Percentiles rank a stretch among this genome's conserved stretches.
Conservation (phyloP, 2,329 filamentous ascomycete genomes). For the Aspergillus tamarii region DNA sequence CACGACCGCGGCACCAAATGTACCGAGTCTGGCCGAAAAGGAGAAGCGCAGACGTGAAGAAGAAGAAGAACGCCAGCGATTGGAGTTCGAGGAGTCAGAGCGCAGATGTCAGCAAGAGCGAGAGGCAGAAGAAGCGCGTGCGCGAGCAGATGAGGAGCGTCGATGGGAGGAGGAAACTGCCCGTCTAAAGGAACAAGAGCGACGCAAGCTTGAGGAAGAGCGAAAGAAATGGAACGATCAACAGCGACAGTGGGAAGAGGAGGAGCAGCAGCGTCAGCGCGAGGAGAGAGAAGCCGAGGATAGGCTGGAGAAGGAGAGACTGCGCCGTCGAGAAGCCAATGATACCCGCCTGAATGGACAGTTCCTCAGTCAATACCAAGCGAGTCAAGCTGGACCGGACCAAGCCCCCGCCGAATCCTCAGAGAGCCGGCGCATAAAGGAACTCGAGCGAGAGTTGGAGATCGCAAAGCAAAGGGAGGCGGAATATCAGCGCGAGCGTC, state of each 20-base stretch:
- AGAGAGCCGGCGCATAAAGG: constrained; percentile 71
- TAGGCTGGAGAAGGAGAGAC: constrained; percentile 67
- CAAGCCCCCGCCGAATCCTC: constrained; percentile 50
- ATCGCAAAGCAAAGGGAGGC: constrained; percentile 69
- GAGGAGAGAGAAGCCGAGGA: constrained; percentile 76
- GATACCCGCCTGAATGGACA: constrained; percentile 77
- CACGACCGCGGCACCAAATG: constrained; percentile 75
- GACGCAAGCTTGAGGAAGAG: constrained; percentile 49
- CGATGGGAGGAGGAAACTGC: constrained; percentile 52
- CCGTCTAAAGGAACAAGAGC: constrained; percentile 55
- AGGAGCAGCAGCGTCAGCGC: constrained; percentile 70
- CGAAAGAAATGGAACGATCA: constrained; percentile 55
- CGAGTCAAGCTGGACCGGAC: constrained; percentile 60
- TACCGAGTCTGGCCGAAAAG: constrained; percentile 83
- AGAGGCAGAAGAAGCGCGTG: constrained; percentile 53
- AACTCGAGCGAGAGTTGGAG: constrained; percentile 76
- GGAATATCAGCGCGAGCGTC: constrained; percentile 64
- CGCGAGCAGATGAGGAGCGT: constrained; percentile 50
- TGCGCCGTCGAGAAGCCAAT: constrained; percentile 61
- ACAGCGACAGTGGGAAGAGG: constrained; percentile 71
- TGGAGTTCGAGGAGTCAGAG: constrained; percentile 58
- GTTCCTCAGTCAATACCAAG: constrained; percentile 83
- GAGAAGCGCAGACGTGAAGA: constrained; percentile 68
- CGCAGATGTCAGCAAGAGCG: constrained; percentile 50
- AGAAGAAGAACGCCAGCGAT: constrained; percentile 57